A percentile compares a stretch with the other conserved stretches of the same genome.
phyloP scores from a whole-genome alignment of 305 asterid genomes.

The Fraxinus dipetala region DNA sequence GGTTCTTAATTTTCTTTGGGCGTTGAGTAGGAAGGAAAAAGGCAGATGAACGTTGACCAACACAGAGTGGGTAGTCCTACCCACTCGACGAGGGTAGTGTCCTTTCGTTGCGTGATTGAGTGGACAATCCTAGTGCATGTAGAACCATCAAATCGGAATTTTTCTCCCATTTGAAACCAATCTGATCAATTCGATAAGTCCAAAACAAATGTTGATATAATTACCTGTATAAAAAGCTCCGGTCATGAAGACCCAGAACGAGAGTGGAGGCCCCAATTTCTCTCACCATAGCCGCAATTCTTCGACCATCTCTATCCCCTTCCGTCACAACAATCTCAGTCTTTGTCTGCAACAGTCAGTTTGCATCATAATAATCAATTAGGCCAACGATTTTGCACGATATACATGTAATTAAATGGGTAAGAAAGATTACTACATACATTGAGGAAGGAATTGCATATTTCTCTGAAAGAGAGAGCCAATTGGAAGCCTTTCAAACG shows the following conservation, averaged over 20 bases:
- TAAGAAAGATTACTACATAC: slow-evolving; percentile 28
- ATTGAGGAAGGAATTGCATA: slow-evolving; percentile 69
- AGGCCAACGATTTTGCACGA: neutral
- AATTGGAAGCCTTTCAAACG: slow-evolving; percentile 78
- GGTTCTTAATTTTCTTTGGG: neutral
- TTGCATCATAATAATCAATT: neutral
- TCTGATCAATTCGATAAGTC: neutral
- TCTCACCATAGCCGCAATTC: slow-evolving; percentile 62
- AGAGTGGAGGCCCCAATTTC: slow-evolving; percentile 90
- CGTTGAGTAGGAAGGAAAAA: neutral
- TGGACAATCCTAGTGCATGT: too few species aligned
- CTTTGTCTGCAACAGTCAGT: slow-evolving; percentile 48
- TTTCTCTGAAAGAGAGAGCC: slow-evolving; percentile 77
- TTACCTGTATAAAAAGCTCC: slow-evolving; percentile 79
- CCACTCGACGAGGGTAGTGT: too few species aligned
- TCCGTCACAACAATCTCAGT: slow-evolving; percentile 90
- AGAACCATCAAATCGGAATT: neutral
- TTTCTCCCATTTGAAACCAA: neutral
- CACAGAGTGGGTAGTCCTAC: neutral
- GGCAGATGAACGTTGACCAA: slow-evolving; percentile 20
- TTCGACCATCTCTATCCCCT: slow-evolving; percentile 69
- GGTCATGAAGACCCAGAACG: slow-evolving; percentile 84
- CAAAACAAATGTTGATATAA: neutral
- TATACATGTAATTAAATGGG: neutral
- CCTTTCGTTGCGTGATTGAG: too few species aligned